Evolutionary conservation across 495 filamentous ascomycete species (phyloP).

Genomic region (Xylaria intraflava): DNA sequence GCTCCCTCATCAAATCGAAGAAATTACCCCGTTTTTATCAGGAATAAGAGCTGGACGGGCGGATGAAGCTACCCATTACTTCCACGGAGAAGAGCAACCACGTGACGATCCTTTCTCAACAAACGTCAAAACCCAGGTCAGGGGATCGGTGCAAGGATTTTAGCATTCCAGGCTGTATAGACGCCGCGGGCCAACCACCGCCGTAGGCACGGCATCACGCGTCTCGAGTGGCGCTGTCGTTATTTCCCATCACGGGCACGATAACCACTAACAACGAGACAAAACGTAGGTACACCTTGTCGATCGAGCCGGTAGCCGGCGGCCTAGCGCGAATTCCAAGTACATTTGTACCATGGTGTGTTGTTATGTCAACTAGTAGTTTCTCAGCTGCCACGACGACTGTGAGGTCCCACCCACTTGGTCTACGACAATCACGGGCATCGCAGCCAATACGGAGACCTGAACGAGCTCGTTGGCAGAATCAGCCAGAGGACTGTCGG

Average conservation of each 20-base stretch:
- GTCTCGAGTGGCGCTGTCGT: background rate
- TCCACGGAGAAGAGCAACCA: too few species aligned
- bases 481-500: background rate
- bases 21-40: background rate
- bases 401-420: background rate
- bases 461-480: background rate
- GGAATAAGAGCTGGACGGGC: background rate
- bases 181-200: background rate
- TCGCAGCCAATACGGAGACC: background rate
- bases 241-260: too few species aligned
- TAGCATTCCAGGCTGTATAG: background rate
- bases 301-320: background rate
- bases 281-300: background rate
- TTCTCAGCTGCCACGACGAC: background rate
- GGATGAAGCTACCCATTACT: background rate
- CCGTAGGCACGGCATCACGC: background rate
- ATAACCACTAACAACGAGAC: too few species aligned
- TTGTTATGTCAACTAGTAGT: background rate
- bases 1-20: too few species aligned
- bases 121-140: too few species aligned
- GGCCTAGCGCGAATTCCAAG: background rate
- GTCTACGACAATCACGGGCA: background rate
- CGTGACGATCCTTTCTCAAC: too few species aligned
- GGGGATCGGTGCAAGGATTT: background rate
- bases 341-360: background rate